Base-by-base conservation (phyloP, 2,329 filamentous ascomycete genomes). In the Exophiala spinifera region DNA sequence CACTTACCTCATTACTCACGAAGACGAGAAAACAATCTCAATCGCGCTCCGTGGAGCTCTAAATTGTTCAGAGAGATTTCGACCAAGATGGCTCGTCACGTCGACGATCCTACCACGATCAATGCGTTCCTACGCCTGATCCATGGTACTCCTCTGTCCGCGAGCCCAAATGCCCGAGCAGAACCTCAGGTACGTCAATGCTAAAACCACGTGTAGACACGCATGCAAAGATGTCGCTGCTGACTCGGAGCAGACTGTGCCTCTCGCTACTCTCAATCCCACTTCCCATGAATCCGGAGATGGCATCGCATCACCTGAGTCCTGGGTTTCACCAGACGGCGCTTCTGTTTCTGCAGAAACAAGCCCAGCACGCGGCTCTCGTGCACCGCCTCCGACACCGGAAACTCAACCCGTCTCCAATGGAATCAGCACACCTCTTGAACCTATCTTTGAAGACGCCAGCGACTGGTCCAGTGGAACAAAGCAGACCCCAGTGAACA, bases 351-450 rank as follows among this genome's bases (percentile, higher is more conserved):
- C 47, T 21, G 47, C 25, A 11, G 36, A 36, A 6, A 34, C 34
- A 15, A 49, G 31, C 19, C 47, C 47, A 28, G 17, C 47, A 20
- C 10, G 8, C 21, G 47, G 34, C 2, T n/a, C 15, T 21, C 47
- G 34, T 49, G 47, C 47, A 17, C 47, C 47, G 11, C 47, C 47
- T 40, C 34, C 47, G 4, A 49, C 47, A 13, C 47, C 47, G 13
- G 47, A 20, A n/a, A 40, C 31, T 25, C 33, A 37, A 19, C 19
- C 34, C 3, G 34, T 23, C 21, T n/a, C 31, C 23, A 17, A 21
- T 6, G 47, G 40, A 7, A 49, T 11, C 23, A 47, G 17, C 23
- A 25, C 15, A 17, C 45, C 13, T 34, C 25, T 47, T 4, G 45
- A 47, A 7, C 28, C 45, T 34, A 47, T 47, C 45, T 15, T 17